A percentile compares a stretch with the other conserved stretches of the same genome.
phyloP scores from a whole-genome alignment of 2,329 filamentous ascomycete genomes.

The Cordyceps cicadae region DNA sequence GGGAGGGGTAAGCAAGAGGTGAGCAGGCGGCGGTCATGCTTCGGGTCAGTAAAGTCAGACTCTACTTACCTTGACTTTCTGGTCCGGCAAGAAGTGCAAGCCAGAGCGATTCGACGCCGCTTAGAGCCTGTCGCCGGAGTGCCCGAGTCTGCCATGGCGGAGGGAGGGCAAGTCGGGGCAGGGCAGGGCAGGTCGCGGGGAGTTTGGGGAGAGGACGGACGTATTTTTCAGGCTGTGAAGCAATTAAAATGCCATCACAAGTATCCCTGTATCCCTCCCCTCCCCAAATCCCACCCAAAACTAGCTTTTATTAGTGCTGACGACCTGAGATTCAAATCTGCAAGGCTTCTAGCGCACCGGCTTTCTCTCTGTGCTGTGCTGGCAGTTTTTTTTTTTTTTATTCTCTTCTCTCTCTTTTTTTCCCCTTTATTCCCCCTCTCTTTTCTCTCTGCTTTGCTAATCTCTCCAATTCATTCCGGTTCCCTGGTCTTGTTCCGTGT shows the following conservation, averaged over 20 bases:
- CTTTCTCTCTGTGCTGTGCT: not conserved
- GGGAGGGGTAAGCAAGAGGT: not conserved
- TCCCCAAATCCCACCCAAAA: not conserved
- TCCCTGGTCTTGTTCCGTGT: no score
- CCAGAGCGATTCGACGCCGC: conserved; percentile 16
- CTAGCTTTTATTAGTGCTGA: conserved; percentile 7
- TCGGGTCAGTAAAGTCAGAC: no score
- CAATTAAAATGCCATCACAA: not conserved
- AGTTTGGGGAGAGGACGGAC: conserved; percentile 6
- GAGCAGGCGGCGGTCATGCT: no score
- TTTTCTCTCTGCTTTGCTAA: no score
- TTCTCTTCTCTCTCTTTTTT: no score
- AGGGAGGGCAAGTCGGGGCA: not conserved
- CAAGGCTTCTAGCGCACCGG: not conserved
- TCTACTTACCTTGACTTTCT: conserved; percentile 18
- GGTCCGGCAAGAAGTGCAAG: conserved; percentile 17
- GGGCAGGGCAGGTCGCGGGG: not conserved
- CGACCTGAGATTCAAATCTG: not conserved
- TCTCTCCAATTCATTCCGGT: no score
- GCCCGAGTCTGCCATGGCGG: conserved; percentile 1
- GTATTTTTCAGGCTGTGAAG: not conserved
- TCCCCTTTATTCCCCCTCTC: no score
- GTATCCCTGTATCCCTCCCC: no score
- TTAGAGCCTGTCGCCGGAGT: conserved; percentile 1
- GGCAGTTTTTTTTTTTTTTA: no score